Evolutionary conservation across 208 protist genomes (phyloP), one percentile per base, ranked within the genome.

Genomic region (Acanthamoeba pearcei): DNA sequence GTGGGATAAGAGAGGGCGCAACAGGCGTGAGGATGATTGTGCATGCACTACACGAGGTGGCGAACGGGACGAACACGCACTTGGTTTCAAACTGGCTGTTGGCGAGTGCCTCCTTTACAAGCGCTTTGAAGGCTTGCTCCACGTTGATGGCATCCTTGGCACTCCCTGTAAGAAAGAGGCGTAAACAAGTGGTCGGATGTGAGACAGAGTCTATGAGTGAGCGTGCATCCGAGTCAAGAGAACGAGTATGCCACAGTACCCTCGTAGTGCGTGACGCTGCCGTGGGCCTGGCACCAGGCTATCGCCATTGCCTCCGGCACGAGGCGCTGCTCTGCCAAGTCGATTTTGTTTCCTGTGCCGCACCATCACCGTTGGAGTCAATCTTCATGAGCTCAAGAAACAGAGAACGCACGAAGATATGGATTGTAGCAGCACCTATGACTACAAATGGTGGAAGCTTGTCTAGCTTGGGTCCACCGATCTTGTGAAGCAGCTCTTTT

Each of bases 361-460:
- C 19, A 60, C 19, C 53, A 22, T 60, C 53, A 49, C 46, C 46
- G 46, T 13, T 13, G 46, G 46, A 49, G 5, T 60, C 19, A 60
- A 19, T 5, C 53, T 19, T 22, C 53, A 60, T 15, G 38, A 42
- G 38, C 3, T 1, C 38, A 42, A 42, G 38, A 42, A 42, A 42
- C 38, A 42, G 38, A 42, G 38, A 42, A 60, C 53, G 53, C 12
- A 60, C 53, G 53, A 60, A 22, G 5, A 57, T 9, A 57, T 17
- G 19, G 12, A 35, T 12, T 22, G 19, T 22, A 60, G 53, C 53
- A 49, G 53, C 53, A 80, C 72, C 72, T 51, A 80, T 49, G 15
- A 80, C 72, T 51, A 97, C 32, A 72, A 97, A 49, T 32, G 97
- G 96, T 17, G 97, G 96, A 66, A 97, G 96, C 12, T 51, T 76